Base-by-base conservation (phyloP, 495 filamentous ascomycete species). In the Xeromyces bisporus region DNA sequence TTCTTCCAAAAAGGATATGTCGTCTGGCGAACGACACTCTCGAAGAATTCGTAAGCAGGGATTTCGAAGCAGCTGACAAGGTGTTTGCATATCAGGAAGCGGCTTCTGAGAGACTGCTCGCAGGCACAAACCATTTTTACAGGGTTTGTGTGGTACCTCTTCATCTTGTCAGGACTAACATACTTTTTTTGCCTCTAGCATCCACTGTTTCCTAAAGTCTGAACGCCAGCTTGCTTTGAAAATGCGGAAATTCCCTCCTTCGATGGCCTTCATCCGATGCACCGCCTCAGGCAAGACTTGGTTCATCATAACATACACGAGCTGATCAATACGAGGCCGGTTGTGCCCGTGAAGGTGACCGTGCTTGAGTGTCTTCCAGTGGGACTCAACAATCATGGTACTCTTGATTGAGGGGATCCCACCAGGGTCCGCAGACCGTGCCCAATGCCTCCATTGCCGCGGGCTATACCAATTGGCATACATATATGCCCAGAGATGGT, bases 211-310 rank as follows among this genome's bases (percentile, higher is more conserved):
- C 15, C 28, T 35, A 17, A 35, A 35, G 15, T n/a, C 24, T 25
- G 28, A 23, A 9, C 33, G 25, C 33, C 33, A 35, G n/a, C n/a
- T n/a, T n/a, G n/a, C 33, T 35, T 35, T 35, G 25, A 35, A 35
- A 18, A 35, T 27, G 13, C 33, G 33, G 25, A 35, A 35, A 28
- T 35, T 12, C 7, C 33, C 33, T 17, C 18, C 20, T 4, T 23
- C 28, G 6, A 35, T 35, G 17, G 33, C 33, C 17, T 13, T 35
- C 33, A 35, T 35, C 20, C 33, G 33, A 28, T 35, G 25, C 14
- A 28, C 13, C 10, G 31, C 32, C 6, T 32, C 30, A 21, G 30
- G 17, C 8, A 32, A 11, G 14, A 32, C 30, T 12, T 13, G 30
- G n/a, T 15, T 9, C 6, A 18, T 32, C 15, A 32, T 21, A 23